phyloP scores from a whole-genome alignment of 768 basidiomycete species.

The Podaxis sp. region DNA sequence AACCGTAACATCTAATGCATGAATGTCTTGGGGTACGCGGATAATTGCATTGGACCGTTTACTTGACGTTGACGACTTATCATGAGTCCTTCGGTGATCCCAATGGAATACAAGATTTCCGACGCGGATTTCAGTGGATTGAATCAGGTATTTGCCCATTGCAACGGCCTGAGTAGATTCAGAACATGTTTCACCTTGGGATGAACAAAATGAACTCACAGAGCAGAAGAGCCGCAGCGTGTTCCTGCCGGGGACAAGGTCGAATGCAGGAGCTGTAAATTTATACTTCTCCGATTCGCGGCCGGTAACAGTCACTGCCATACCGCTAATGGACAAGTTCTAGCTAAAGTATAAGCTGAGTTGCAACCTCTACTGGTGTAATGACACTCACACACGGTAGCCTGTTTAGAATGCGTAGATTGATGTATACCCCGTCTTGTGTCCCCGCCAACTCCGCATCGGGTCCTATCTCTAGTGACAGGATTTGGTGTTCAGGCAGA shows the following conservation, averaged over 20 bases:
- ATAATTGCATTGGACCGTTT: slow-evolving; percentile 39
- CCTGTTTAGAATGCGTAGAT: slow-evolving; percentile 59
- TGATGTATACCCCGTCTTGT: slow-evolving; percentile 64
- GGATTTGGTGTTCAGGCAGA: slow-evolving; percentile 66
- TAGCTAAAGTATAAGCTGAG: slow-evolving; percentile 27
- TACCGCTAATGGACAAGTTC: slow-evolving; percentile 60
- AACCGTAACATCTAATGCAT: slow-evolving; percentile 62
- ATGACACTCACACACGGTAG: slow-evolving; percentile 68
- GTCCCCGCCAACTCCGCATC: slow-evolving; percentile 51
- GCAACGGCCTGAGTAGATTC: slow-evolving; percentile 54
- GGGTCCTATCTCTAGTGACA: slow-evolving; percentile 49
- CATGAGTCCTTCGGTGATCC: slow-evolving; percentile 43
- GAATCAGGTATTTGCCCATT: slow-evolving; percentile 65
- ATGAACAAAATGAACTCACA: slow-evolving; percentile 40
- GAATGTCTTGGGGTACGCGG: slow-evolving; percentile 58
- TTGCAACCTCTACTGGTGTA: neutral
- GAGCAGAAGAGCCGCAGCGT: slow-evolving; percentile 63
- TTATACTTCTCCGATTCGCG: slow-evolving; percentile 60
- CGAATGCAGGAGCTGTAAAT: slow-evolving; percentile 43
- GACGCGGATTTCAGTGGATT: slow-evolving; percentile 64
- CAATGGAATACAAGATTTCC: slow-evolving; percentile 68
- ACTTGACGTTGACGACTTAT: slow-evolving; percentile 25
- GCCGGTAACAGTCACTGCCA: slow-evolving; percentile 60
- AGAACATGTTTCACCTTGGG: neutral
- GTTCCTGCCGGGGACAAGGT: slow-evolving; percentile 59